These are phyloP conservation scores for Jackrogersella multiformis DNA, from an alignment of 495 filamentous ascomycete species.

Conservation along the genomic window DNA sequence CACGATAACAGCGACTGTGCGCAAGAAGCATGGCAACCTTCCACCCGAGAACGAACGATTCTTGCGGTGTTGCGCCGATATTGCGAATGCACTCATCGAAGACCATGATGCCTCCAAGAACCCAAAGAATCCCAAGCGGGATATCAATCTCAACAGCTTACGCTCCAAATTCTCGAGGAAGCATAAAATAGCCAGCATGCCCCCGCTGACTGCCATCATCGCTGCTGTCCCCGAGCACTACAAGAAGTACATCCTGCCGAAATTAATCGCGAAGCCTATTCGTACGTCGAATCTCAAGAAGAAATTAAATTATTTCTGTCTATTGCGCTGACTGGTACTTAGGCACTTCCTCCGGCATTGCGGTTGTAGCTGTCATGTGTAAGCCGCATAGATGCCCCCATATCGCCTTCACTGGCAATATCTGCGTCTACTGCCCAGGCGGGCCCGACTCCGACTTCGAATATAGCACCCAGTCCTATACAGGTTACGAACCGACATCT, in stretches of 20 bases:
- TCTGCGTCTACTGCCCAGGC: constrained; percentile 98
- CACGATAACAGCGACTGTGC: constrained; percentile 47
- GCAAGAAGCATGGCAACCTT: constrained; percentile 74
- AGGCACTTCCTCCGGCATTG: constrained; percentile 94
- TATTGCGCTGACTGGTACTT: constrained; percentile 31
- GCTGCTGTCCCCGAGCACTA: constrained; percentile 97
- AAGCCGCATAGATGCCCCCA: constrained; percentile 98
- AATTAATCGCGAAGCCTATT: constrained; percentile 95
- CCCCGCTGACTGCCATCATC: constrained; percentile 95
- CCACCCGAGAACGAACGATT: constrained; percentile 93
- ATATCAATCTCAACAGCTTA: constrained; percentile 92
- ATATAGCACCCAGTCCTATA: constrained; percentile 98
- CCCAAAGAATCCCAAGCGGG: constrained; percentile 73
- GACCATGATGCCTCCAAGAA: constrained; percentile 85
- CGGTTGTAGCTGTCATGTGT: constrained; percentile 99
- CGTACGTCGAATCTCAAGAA: constrained; percentile 59
- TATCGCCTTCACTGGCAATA: constrained; percentile 97
- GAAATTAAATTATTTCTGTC: background rate
- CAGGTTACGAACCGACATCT: constrained; percentile 95
- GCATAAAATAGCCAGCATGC: constrained; percentile 82
- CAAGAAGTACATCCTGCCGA: constrained; percentile 98
- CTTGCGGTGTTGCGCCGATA: constrained; percentile 92
- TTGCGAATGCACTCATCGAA: constrained; percentile 90
- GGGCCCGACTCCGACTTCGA: constrained; percentile 98
- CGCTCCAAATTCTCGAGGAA: constrained; percentile 91